Conservation (phyloP, 805 yeast genomes). For the Schizosaccharomyces cryophilus region DNA sequence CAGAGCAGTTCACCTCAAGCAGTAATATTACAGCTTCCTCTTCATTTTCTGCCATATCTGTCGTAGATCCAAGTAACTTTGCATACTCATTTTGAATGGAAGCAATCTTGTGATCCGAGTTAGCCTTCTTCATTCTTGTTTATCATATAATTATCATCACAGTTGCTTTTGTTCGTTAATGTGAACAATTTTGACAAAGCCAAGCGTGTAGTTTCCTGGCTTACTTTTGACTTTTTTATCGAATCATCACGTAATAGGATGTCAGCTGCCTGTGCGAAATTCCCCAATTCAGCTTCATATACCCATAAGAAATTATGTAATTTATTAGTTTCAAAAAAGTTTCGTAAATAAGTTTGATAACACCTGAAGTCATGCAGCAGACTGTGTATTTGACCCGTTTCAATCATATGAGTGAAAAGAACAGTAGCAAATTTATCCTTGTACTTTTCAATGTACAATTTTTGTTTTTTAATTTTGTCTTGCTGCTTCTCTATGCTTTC, state of each 20-base stretch:
- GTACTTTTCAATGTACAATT: slow-evolving; percentile 31
- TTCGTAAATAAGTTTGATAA: slow-evolving; percentile 23
- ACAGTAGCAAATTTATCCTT: slow-evolving; percentile 45
- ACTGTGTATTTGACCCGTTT: slow-evolving; percentile 25
- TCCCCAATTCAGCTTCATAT: slow-evolving; percentile 27
- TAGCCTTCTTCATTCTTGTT: background rate
- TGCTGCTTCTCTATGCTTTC: background rate
- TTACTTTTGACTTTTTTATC: slow-evolving; percentile 19
- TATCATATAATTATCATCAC: background rate
- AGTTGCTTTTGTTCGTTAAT: no score
- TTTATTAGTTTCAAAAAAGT: slow-evolving; percentile 24
- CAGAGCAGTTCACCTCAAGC: background rate
- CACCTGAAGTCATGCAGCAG: slow-evolving; percentile 34
- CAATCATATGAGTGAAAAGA: slow-evolving; percentile 34
- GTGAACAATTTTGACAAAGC: slow-evolving; percentile 40
- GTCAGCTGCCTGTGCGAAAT: slow-evolving; percentile 26
- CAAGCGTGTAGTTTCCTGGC: slow-evolving; percentile 29
- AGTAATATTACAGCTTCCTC: background rate
- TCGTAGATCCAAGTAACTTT: background rate
- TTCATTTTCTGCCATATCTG: background rate
- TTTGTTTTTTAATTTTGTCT: background rate
- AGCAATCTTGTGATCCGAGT: background rate
- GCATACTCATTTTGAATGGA: background rate
- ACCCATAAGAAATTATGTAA: slow-evolving; percentile 41
- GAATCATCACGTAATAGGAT: slow-evolving; percentile 22